Conservation (phyloP, 176 grass and related monocot genomes). For the bread wheat (Triticum aestivum) region IWGSC_CS_RefSeq_v2.1 NC_057805.1:138153709-138154208, state of each 20-base stretch:
- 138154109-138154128: background rate
- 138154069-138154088: constrained; percentile 71
- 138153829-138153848: background rate
- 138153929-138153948: constrained; percentile 67
- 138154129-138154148: background rate
- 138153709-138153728: background rate
- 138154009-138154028: constrained; percentile 70
- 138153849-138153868: background rate
- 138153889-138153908: constrained; percentile 22
- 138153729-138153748: background rate
- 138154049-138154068: constrained; percentile 82
- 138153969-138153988: constrained; percentile 71
- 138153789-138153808: background rate
- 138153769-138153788: background rate
- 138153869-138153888: background rate
- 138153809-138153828: background rate
- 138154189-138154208: background rate
- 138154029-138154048: constrained; percentile 44
- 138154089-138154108: background rate
- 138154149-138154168: background rate
- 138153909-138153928: constrained; percentile 62
- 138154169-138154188: background rate
- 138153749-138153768: background rate
- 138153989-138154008: constrained; percentile 77
- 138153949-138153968: constrained; percentile 66